Evolutionary conservation across 352 stramenopile species (phyloP).

Genomic region (Phytopythium delawarense): DNA sequence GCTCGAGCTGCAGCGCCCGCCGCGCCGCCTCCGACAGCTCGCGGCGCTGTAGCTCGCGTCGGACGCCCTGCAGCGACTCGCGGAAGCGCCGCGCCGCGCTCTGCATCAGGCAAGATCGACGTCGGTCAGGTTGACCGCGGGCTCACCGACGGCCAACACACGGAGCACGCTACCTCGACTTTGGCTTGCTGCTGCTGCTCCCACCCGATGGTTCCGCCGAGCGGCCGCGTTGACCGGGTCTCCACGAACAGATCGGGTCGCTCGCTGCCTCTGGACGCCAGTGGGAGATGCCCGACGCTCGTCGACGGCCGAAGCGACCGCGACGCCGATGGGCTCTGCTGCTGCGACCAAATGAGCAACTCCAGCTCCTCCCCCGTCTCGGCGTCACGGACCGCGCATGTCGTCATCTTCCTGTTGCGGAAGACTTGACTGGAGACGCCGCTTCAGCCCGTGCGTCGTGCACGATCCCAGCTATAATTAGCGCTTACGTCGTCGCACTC

Average conservation of each 20-base stretch:
- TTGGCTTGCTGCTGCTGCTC: constrained; percentile 33
- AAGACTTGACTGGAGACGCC: neutral
- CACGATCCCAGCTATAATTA: neutral
- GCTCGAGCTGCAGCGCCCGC: constrained; percentile 35
- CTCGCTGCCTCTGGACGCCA: neutral
- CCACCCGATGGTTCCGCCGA: constrained; percentile 54
- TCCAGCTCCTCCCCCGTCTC: constrained; percentile 60
- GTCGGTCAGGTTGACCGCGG: neutral
- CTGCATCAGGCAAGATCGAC: constrained; percentile 15
- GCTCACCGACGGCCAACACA: neutral
- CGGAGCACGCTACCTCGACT: constrained; percentile 34
- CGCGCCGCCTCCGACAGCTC: constrained; percentile 30
- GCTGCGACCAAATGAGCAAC: constrained; percentile 14
- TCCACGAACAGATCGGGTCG: constrained; percentile 25
- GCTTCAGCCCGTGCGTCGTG: too few species aligned
- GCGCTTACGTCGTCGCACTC: neutral
- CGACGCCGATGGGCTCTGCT: neutral
- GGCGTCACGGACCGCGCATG: constrained; percentile 44
- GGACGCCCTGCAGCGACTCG: constrained; percentile 46
- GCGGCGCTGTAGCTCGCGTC: constrained; percentile 37
- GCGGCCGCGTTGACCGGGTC: constrained; percentile 48
- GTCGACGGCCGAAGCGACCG: neutral
- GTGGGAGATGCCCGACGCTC: neutral
- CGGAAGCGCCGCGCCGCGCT: constrained; percentile 44
- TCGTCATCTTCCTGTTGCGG: constrained; percentile 5